A percentile compares a stretch with the other conserved stretches of the same genome.
Evolutionary conservation across 139 green algal species (phyloP).

Genomic region (Coelastrella sp.): DNA sequence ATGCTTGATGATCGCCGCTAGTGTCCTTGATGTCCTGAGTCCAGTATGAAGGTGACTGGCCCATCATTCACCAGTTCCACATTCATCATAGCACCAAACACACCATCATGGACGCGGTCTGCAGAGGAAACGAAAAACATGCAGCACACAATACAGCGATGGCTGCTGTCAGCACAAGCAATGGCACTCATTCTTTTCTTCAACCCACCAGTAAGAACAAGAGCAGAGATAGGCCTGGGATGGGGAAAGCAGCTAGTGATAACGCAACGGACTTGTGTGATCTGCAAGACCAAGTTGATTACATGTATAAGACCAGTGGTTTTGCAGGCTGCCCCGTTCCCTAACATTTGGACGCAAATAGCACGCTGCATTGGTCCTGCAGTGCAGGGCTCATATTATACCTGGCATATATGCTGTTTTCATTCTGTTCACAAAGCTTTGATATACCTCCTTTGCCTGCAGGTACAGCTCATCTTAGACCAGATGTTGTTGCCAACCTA

Average conservation of each 20-base stretch:
- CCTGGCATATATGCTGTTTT: conserved; percentile 57
- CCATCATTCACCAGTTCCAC: conserved; percentile 77
- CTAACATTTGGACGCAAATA: too few relatives aligned
- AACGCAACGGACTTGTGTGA: too few relatives aligned
- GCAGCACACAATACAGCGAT: not conserved
- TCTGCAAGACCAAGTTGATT: too few relatives aligned
- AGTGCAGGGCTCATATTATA: too few relatives aligned
- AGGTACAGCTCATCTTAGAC: not conserved
- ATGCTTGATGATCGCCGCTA: too few relatives aligned
- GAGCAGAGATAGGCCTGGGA: too few relatives aligned
- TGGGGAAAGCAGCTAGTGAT: too few relatives aligned
- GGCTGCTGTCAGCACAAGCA: not conserved
- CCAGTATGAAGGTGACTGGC: conserved; percentile 60
- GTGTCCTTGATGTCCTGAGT: conserved; percentile 39
- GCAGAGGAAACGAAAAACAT: not conserved
- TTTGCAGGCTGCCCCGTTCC: too few relatives aligned
- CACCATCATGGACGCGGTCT: conserved; percentile 36
- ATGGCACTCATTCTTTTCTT: too few relatives aligned
- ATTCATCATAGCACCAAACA: conserved; percentile 76
- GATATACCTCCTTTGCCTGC: conserved; percentile 68
- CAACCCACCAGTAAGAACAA: too few relatives aligned
- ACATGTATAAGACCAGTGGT: too few relatives aligned
- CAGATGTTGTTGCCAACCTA: not conserved
- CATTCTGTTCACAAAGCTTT: conserved; percentile 65
- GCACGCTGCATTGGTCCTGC: too few relatives aligned